Evolutionary conservation across 306 rosid species (phyloP).

Genomic region (Vachellia collinsii): DNA sequence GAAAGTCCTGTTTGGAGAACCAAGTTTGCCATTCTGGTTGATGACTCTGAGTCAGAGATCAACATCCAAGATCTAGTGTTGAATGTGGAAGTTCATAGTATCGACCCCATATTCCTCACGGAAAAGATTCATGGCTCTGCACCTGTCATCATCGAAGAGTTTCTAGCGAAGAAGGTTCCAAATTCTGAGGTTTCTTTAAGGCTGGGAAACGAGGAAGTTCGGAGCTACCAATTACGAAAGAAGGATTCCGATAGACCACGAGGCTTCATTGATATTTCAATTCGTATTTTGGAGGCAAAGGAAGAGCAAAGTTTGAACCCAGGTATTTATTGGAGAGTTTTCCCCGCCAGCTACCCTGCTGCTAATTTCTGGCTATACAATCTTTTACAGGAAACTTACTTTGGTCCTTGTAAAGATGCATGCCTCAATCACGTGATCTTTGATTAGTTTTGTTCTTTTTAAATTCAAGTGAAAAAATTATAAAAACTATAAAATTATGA

Average conservation of each 20-base stretch:
- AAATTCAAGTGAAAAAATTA: neutral
- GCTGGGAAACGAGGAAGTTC: slow-evolving; percentile 56
- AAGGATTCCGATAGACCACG: slow-evolving; percentile 66
- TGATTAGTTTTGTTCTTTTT: neutral
- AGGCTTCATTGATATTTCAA: slow-evolving; percentile 74
- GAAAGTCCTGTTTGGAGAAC: slow-evolving; percentile 81
- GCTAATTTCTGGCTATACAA: neutral
- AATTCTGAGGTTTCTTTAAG: slow-evolving; percentile 40
- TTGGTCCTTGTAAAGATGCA: neutral
- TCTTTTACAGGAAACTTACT: neutral
- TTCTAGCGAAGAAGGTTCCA: slow-evolving; percentile 56
- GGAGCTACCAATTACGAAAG: slow-evolving; percentile 77
- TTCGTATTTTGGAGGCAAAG: slow-evolving; percentile 63
- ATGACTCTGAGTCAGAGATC: slow-evolving; percentile 45
- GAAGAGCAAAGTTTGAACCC: slow-evolving; percentile 48
- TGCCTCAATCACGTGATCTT: neutral
- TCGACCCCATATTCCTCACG: slow-evolving; percentile 74
- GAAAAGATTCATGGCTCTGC: slow-evolving; percentile 82
- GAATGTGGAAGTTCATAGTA: slow-evolving; percentile 69
- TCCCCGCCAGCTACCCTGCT: neutral
- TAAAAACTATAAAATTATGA: neutral
- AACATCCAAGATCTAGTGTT: slow-evolving; percentile 60
- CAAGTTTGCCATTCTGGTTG: slow-evolving; percentile 69
- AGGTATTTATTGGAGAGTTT: slow-evolving; percentile 35
- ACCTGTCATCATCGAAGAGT: slow-evolving; percentile 67